These are phyloP conservation scores for Talaromyces nanjingensis DNA, from an alignment of 495 filamentous ascomycete species.

Conservation along the genomic window DNA sequence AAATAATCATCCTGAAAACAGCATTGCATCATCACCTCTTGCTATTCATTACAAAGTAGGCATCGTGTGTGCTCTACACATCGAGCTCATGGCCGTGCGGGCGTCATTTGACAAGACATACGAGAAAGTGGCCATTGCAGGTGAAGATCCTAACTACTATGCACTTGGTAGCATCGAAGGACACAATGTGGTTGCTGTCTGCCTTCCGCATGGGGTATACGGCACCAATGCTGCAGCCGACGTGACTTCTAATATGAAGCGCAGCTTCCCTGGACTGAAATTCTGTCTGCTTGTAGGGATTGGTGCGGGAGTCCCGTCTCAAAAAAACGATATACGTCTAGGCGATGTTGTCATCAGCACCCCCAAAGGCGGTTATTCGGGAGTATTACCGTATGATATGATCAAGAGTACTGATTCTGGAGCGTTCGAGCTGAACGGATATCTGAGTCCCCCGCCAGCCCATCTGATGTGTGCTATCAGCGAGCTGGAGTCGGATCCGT, in stretches of 20 bases:
- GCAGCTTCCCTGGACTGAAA: constrained; percentile 29
- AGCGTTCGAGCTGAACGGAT: neutral
- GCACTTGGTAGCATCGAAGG: constrained; percentile 24
- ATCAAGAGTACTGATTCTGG: neutral
- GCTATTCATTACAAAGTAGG: constrained; percentile 16
- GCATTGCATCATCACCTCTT: neutral
- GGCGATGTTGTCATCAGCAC: neutral
- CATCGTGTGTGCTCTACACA: constrained; percentile 6
- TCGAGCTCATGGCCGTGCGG: constrained; percentile 26
- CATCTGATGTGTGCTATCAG: neutral
- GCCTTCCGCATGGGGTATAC: neutral
- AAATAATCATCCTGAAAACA: neutral
- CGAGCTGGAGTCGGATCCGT: neutral
- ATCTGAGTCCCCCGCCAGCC: neutral
- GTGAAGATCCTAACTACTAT: constrained; percentile 24
- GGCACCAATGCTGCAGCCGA: constrained; percentile 14
- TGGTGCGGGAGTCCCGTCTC: neutral
- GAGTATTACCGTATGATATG: neutral
- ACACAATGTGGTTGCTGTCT: constrained; percentile 30
- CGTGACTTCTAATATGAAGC: constrained; percentile 23
- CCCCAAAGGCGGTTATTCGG: neutral
- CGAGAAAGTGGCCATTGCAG: constrained; percentile 1
- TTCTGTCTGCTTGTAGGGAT: constrained; percentile 10
- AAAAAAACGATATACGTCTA: neutral
- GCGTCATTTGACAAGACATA: constrained; percentile 27